These are phyloP conservation scores for Fusarium nanum DNA, from an alignment of 2,329 filamentous ascomycete species.

Conservation along the genomic window DNA sequence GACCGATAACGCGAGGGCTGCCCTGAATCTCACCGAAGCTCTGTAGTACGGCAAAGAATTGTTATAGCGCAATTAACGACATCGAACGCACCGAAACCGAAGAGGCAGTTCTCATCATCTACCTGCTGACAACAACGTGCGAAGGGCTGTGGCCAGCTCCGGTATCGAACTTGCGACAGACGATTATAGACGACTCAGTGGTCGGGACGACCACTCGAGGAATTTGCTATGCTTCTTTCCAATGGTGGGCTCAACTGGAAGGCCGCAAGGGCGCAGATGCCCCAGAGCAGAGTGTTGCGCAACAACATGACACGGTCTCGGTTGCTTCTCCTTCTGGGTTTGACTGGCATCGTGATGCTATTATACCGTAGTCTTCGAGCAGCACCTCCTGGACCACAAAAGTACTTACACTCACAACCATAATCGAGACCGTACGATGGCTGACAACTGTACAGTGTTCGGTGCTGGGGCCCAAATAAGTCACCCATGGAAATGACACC, in stretches of 20 bases:
- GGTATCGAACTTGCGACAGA: constrained; percentile 27
- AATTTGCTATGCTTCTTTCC: constrained; percentile 81
- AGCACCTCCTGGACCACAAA: constrained; percentile 89
- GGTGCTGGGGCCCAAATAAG: constrained; percentile 95
- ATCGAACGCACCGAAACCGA: constrained; percentile 1
- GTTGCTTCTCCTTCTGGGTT: constrained; percentile 77
- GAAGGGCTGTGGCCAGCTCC: constrained; percentile 12
- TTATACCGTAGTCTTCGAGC: constrained; percentile 88
- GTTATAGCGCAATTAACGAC: constrained; percentile 15
- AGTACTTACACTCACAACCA: constrained; percentile 62
- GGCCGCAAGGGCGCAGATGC: constrained; percentile 82
- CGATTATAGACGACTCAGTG: constrained; percentile 22
- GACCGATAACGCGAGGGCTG: constrained; percentile 10
- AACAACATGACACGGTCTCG: constrained; percentile 80
- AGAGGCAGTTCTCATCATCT: constrained; percentile 9
- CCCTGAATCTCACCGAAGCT: background rate
- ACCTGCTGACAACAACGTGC: constrained; percentile 20
- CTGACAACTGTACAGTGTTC: constrained; percentile 73
- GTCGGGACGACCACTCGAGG: constrained; percentile 37
- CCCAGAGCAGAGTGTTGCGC: constrained; percentile 78
- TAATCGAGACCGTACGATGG: constrained; percentile 6
- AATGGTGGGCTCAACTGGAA: constrained; percentile 94
- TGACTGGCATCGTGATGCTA: constrained; percentile 78
- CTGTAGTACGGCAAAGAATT: constrained; percentile 4
- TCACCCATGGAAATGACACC: constrained; percentile 95